Base-by-base conservation (phyloP, 495 filamentous ascomycete genomes). In the Penicillium nucicola region DNA sequence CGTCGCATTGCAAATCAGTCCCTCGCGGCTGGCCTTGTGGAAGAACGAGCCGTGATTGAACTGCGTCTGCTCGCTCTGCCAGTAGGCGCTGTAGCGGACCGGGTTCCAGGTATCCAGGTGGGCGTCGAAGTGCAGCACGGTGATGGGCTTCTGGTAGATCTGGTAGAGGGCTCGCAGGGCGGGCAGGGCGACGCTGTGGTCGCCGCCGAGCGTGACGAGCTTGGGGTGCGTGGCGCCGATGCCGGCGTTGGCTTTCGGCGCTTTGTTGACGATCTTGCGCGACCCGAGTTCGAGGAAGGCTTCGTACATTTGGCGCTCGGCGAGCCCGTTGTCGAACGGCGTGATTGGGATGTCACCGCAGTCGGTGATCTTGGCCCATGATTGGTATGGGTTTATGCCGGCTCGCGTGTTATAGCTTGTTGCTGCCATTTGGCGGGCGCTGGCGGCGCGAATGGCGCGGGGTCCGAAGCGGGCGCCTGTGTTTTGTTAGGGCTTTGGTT, bases 1-100 rank as follows among this genome's bases (percentile, higher is more conserved):
- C 4, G 78, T 84, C 15, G 67, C 64, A 56, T 89, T 87, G 30
- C 78, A 70, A 37, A 92, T 81, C 19, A 92, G 66, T 0, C 86
- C 86, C 65, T 92, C 89, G 19, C 82, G 79, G 39, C 80, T 82
- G 2, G 89, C 89, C 41, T 90, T 77, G 81, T 87, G 88, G 76
- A 95, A 93, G 82, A 92, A 91, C 40, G 77, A 84, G 4, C 89
- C 89, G 66, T 95, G 89, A 61, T 84, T 92, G 71, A 92, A 95
- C 50, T 81, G 76, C 8, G 80, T 75, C 61, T 88, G 87, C 60
- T 82, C 77, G 11, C 76, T 79, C 7, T 75, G 66, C 89, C 89
- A 95, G 44, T 83, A 82, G 12, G 79, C 82, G 0, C 86, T 84
- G 66, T 92, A 92, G 48, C 85, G 86, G 11, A 78, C 80, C 1